phyloP scores from a whole-genome alignment of 164 flowering plant species.

The Akebia trifoliata region DNA sequence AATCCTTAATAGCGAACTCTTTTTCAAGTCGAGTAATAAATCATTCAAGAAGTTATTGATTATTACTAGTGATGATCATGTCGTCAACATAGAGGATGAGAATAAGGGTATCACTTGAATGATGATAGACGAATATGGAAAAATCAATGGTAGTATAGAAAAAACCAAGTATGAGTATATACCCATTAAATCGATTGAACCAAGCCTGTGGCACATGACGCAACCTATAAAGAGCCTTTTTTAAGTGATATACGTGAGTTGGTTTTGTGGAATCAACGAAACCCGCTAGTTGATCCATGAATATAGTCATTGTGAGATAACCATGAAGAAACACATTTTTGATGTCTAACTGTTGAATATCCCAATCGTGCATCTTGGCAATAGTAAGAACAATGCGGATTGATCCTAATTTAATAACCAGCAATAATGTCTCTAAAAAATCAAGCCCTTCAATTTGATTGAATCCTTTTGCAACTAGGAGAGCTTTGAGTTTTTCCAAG shows the following conservation, averaged over 20 bases:
- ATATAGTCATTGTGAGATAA: background rate
- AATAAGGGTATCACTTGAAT: too few species aligned
- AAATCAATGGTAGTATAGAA: too few species aligned
- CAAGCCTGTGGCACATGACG: too few species aligned
- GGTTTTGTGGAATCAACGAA: background rate
- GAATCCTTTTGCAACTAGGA: background rate
- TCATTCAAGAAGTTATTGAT: too few species aligned
- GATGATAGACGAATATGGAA: too few species aligned
- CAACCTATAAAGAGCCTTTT: too few species aligned
- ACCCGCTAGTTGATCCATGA: constrained; percentile 1
- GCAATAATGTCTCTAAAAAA: background rate
- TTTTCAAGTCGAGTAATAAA: too few species aligned
- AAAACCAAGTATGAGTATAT: too few species aligned
- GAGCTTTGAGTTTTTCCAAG: background rate
- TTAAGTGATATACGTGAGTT: background rate
- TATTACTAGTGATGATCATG: too few species aligned
- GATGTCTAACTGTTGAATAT: background rate
- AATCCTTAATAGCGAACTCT: too few species aligned
- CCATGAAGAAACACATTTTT: constrained; percentile 4
- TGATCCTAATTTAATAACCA: background rate
- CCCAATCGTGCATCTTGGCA: background rate
- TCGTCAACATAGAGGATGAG: too few species aligned
- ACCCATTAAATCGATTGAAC: too few species aligned
- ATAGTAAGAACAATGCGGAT: background rate
- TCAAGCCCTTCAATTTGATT: background rate